Evolutionary conservation across 331 rosid genomes (phyloP).

Genomic region (Acacia pycnantha): DNA sequence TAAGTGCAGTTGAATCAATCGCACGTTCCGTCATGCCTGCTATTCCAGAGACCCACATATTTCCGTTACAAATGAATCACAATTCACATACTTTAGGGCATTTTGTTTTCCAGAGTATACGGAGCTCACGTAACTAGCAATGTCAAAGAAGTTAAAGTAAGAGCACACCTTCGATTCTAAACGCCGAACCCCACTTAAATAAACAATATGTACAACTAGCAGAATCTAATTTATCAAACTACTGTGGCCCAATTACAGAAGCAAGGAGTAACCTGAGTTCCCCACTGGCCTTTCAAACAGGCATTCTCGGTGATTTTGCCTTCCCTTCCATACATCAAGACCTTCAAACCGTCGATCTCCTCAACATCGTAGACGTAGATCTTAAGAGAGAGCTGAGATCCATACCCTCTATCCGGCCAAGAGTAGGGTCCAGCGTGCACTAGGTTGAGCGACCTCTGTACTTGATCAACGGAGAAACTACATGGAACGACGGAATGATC

Average conservation of each 20-base stretch:
- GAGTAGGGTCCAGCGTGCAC: constrained; percentile 36
- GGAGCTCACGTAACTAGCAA: background rate
- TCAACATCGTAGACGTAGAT: constrained; percentile 76
- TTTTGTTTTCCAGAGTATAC: background rate
- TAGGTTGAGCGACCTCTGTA: constrained; percentile 30
- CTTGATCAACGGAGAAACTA: constrained; percentile 21
- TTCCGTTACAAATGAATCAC: background rate
- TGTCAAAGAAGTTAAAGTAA: background rate
- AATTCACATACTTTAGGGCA: background rate
- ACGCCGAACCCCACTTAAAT: background rate
- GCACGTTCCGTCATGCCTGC: background rate
- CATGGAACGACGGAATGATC: constrained; percentile 46
- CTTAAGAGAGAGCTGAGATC: constrained; percentile 60
- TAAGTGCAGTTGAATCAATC: background rate
- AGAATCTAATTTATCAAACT: background rate
- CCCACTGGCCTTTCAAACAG: constrained; percentile 97
- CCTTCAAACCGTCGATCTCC: constrained; percentile 73
- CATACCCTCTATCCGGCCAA: constrained; percentile 72
- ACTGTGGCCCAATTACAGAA: background rate
- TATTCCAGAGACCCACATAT: background rate
- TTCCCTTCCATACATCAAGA: constrained; percentile 67
- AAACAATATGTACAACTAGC: background rate
- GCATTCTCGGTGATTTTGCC: constrained; percentile 56
- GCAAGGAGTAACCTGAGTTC: constrained; percentile 69
- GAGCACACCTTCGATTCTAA: background rate